Evolutionary conservation across 2,329 filamentous ascomycete species (phyloP), one percentile per base, ranked within the genome.

Genomic region (Fusarium globosum): DNA sequence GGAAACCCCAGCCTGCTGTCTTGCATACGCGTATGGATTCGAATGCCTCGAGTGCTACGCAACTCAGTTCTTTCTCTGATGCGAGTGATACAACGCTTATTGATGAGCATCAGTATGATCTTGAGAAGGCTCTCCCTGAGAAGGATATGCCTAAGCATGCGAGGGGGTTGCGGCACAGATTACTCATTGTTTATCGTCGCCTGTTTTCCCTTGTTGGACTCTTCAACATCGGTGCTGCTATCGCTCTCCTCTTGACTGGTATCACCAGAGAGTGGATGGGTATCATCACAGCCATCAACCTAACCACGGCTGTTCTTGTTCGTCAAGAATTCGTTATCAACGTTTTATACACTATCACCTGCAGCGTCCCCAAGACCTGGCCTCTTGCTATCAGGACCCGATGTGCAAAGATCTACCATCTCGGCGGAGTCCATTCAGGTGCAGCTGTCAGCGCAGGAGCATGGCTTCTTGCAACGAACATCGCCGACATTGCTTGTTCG

Each of bases 321-420:
- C 84, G 88, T 13, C 87, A 89, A 73, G 87, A 89, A 39, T 81
- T 85, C 53, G 82, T 88, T 68, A 84, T 89, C 79, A 89, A 89
- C 72, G 70, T 81, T 6, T 75, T 89, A 3, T 90, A 87, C 77
- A 81, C 79, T 7, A 72, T 87, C 58, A 81, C 81, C 45, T 87
- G 84, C 68, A 86, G 83, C 5, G 79, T 88, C 5, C 83, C 83
- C 13, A 82, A 85, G 26, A 81, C 80, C 0, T 86, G 83, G 23
- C 88, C 88, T 0, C 79, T 89, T 6, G 81, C 80, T 65, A 79
- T 90, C 52, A 84, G 87, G 38, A 80, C 81, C 7, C 81, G 82
- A 7, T 84, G 83, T 46, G 86, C 85, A 59, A 86, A 87, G 71
- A 83, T 88, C 61, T 88, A 86, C 73, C 86, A 88, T 68, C 81